Conservation (phyloP, 2,329 filamentous ascomycete genomes). For the Ciborinia camelliae region DNA sequence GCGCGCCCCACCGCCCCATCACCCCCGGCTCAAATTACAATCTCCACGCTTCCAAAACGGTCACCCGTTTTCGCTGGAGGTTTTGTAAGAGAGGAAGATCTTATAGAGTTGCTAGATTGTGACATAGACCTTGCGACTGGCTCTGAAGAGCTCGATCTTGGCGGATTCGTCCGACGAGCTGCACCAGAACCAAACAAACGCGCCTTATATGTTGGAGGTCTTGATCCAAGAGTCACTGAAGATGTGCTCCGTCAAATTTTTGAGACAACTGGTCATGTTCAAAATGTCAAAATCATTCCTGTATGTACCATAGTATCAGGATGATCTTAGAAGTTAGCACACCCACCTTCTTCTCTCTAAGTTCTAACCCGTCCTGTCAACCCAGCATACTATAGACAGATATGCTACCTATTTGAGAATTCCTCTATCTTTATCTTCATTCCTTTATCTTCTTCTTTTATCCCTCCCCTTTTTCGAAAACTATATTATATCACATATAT, state of each 20-base stretch:
- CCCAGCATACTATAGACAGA: neutral
- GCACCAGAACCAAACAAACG: slow-evolving; percentile 98
- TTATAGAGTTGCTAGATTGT: slow-evolving; percentile 28
- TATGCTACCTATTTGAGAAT: neutral
- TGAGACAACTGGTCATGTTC: slow-evolving; percentile 95
- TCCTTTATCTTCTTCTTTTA: no score
- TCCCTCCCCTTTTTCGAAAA: no score
- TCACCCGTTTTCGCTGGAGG: slow-evolving; percentile 46
- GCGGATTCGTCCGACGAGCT: slow-evolving; percentile 79
- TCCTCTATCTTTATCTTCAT: no score
- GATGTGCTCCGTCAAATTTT: slow-evolving; percentile 97
- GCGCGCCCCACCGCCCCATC: slow-evolving; percentile 51
- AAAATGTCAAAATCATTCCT: slow-evolving; percentile 98
- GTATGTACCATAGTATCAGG: slow-evolving; percentile 39
- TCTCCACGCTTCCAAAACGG: slow-evolving; percentile 72
- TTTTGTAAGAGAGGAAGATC: slow-evolving; percentile 26
- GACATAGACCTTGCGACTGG: slow-evolving; percentile 17
- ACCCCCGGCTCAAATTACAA: slow-evolving; percentile 30
- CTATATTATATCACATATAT: no score
- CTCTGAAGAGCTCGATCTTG: slow-evolving; percentile 35
- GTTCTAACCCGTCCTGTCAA: neutral
- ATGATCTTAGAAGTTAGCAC: slow-evolving; percentile 2
- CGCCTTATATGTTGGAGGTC: slow-evolving; percentile 89
- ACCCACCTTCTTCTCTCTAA: neutral
- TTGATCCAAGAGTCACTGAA: slow-evolving; percentile 93